A percentile compares a stretch with the other conserved stretches of the same genome.
Evolutionary conservation across 208 protist genomes (phyloP).

Genomic region (Acanthamoeba polyphaga): DNA sequence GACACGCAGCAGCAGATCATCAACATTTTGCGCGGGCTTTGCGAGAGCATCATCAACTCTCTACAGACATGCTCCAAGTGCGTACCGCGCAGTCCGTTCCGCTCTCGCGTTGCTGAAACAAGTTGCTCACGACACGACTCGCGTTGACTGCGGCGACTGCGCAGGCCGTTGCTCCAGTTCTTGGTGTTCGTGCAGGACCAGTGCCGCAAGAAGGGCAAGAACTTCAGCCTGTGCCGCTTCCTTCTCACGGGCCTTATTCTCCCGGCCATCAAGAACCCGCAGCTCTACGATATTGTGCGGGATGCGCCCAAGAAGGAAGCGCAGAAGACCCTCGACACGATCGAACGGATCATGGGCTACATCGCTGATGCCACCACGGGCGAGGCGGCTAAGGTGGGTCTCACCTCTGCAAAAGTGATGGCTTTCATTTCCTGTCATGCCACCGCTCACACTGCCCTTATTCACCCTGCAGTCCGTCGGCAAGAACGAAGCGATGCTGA

Average conservation of each 20-base stretch:
- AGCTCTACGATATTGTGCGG: neutral
- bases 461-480: neutral
- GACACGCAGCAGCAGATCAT: conserved; percentile 12
- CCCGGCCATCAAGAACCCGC: neutral
- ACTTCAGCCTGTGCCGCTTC: conserved; percentile 7
- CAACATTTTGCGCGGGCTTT: neutral
- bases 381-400: conserved; percentile 3
- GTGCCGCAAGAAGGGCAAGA: neutral
- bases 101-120: too few relatives aligned
- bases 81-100: neutral
- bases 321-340: neutral
- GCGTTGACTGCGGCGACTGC: neutral
- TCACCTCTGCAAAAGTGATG: too few relatives aligned
- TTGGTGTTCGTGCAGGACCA: conserved; percentile 15
- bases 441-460: neutral
- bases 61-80: neutral
- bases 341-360: neutral
- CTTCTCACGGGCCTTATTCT: neutral
- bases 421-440: neutral
- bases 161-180: neutral
- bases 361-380: conserved; percentile 9
- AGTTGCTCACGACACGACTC: too few relatives aligned
- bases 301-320: conserved; percentile 34
- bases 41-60: conserved; percentile 31
- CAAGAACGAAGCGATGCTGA: conserved; percentile 6